Percentiles rank a stretch among this genome's conserved stretches.
These are phyloP conservation scores for Malbranchea zuffiana DNA, from an alignment of 2,329 filamentous ascomycete genomes.

Conservation along the genomic window DNA sequence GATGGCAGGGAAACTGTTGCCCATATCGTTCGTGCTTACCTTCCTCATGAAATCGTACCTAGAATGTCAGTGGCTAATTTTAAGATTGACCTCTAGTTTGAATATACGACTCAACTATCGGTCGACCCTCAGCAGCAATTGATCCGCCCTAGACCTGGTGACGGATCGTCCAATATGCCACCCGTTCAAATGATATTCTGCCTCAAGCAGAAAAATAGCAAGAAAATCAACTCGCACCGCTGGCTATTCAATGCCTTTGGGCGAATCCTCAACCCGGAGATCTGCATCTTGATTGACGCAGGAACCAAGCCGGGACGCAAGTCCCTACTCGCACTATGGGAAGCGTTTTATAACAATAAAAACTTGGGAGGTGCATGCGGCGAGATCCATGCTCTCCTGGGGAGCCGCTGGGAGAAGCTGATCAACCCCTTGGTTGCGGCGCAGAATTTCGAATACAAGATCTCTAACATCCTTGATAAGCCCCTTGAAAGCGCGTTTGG, in stretches of 20 bases:
- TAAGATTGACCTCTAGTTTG: constrained; percentile 48
- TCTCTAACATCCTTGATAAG: constrained; percentile 98
- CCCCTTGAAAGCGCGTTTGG: constrained; percentile 94
- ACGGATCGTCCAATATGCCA: constrained; percentile 72
- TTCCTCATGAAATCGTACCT: too few relatives aligned
- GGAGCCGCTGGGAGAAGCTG: constrained; percentile 79
- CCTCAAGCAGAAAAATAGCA: constrained; percentile 96
- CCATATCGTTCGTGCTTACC: constrained; percentile 53
- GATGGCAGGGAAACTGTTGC: constrained; percentile 93
- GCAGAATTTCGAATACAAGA: constrained; percentile 99
- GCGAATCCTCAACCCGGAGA: constrained; percentile 89
- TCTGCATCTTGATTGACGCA: constrained; percentile 91
- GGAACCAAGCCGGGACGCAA: constrained; percentile 92
- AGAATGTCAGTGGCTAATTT: constrained; percentile 11
- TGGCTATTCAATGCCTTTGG: constrained; percentile 99
- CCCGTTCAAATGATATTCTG: constrained; percentile 99
- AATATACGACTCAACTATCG: constrained; percentile 95
- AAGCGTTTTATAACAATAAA: constrained; percentile 99
- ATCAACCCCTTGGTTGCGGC: constrained; percentile 89
- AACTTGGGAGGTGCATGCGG: constrained; percentile 95
- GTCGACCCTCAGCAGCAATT: constrained; percentile 97
- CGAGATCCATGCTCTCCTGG: constrained; percentile 98
- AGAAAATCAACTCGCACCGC: constrained; percentile 99
- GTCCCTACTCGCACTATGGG: constrained; percentile 87
- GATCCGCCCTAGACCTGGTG: constrained; percentile 79